Evolutionary conservation across 2,329 filamentous ascomycete genomes (phyloP).

Genomic region (Claviceps quebecensis): DNA sequence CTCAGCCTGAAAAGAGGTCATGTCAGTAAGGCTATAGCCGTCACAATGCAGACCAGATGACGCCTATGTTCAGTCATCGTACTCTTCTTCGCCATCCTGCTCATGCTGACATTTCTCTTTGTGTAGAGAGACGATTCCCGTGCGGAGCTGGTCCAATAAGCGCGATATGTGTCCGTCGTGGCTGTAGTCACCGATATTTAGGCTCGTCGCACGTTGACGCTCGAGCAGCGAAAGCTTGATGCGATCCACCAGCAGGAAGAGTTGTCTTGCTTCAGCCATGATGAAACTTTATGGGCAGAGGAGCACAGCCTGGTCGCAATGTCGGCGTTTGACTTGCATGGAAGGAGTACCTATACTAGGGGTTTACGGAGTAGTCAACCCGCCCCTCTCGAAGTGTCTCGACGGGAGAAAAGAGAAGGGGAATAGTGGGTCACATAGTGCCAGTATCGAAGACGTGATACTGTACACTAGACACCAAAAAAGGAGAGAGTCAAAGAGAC

Average conservation of each 20-base stretch:
- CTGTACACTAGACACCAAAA: too few species aligned
- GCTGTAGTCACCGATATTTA: conserved; percentile 63
- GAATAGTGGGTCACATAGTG: too few species aligned
- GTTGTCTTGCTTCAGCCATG: conserved; percentile 50
- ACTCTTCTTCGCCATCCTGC: conserved; percentile 51
- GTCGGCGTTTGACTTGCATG: too few species aligned
- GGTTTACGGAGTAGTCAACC: too few species aligned
- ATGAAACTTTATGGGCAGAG: conserved; percentile 1
- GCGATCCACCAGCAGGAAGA: conserved; percentile 88
- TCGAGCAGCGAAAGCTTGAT: conserved; percentile 93
- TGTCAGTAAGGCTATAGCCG: conserved; percentile 2
- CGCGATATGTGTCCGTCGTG: conserved; percentile 83
- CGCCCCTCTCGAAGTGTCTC: too few species aligned
- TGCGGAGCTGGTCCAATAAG: conserved; percentile 73
- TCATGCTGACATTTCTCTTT: conserved; percentile 49
- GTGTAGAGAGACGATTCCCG: conserved; percentile 60
- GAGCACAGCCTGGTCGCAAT: background rate
- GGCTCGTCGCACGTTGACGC: conserved; percentile 68
- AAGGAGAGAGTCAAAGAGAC: too few species aligned
- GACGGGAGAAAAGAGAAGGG: too few species aligned
- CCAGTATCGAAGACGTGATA: too few species aligned
- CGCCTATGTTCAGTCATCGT: background rate
- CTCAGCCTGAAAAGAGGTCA: conserved; percentile 24
- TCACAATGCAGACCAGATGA: background rate
- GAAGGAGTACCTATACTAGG: too few species aligned